phyloP scores from a whole-genome alignment of 2,329 filamentous ascomycete genomes.

The Verticillium isaacii region DNA sequence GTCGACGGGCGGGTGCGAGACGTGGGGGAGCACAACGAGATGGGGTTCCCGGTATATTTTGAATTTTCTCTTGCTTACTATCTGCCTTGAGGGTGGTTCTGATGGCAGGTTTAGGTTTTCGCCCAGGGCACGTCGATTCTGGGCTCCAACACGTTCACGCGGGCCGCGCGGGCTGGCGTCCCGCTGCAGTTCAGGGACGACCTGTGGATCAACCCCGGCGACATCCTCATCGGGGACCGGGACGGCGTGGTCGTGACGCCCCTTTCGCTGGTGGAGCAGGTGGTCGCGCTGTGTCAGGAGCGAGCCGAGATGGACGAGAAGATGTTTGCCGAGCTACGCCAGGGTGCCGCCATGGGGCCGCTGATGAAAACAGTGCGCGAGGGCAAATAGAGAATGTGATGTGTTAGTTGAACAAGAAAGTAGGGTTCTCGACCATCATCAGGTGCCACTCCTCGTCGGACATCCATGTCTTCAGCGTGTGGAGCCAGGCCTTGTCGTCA shows the following conservation, averaged over 20 bases:
- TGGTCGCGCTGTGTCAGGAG: slow-evolving; percentile 20
- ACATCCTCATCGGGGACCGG: slow-evolving; percentile 21
- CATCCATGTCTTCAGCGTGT: no score
- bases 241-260: slow-evolving; percentile 24
- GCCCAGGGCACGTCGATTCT: slow-evolving; percentile 19
- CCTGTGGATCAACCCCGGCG: slow-evolving; percentile 23
- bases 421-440: no score
- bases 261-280: slow-evolving; percentile 16
- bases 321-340: slow-evolving; percentile 11
- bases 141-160: slow-evolving; percentile 23
- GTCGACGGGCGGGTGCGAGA: slow-evolving; percentile 23
- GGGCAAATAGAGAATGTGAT: no score
- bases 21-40: slow-evolving; percentile 20
- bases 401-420: no score
- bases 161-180: slow-evolving; percentile 20
- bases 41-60: slow-evolving; percentile 10
- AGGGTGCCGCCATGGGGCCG: slow-evolving; percentile 5
- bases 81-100: not conserved
- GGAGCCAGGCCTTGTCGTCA: no score
- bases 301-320: slow-evolving; percentile 22
- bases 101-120: slow-evolving; percentile 18
- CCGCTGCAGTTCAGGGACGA: slow-evolving; percentile 19
- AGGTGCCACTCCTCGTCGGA: no score
- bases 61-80: not conserved
- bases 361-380: no score